A percentile compares a stretch with the other conserved stretches of the same genome.
These are phyloP conservation scores for Ensete glaucum DNA, from an alignment of 176 grass and related monocot genomes.

Conservation along the genomic window DNA sequence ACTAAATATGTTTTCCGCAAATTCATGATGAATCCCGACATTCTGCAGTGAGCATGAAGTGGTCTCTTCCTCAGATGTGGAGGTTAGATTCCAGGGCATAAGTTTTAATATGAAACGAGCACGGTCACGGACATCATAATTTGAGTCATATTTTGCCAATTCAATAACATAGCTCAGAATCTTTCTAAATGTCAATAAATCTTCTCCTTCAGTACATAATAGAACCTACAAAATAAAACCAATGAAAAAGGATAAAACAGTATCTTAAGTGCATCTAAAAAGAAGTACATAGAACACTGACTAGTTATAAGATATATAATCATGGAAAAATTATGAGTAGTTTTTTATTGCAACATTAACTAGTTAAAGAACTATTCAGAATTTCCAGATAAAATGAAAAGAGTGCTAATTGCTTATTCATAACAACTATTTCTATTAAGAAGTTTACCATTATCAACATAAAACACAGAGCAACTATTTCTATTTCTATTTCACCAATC, in stretches of 20 bases:
- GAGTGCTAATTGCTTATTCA: no score
- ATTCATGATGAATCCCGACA: slow-evolving; percentile 36
- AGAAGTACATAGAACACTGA: background rate
- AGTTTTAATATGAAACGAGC: slow-evolving; percentile 57
- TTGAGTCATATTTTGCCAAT: slow-evolving; percentile 61
- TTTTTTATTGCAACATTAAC: no score
- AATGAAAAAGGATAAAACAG: slow-evolving; percentile 25
- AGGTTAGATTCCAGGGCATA: slow-evolving; percentile 22
- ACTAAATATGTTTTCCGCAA: slow-evolving; percentile 51
- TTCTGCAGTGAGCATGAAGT: slow-evolving; percentile 23
- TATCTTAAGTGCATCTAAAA: background rate
- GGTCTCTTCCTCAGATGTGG: slow-evolving; percentile 1
- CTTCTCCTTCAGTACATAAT: slow-evolving; percentile 47
- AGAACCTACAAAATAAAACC: slow-evolving; percentile 56
- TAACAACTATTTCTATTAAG: no score
- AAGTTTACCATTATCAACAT: no score
- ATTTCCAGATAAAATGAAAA: no score
- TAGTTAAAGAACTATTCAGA: no score
- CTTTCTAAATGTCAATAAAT: slow-evolving; percentile 44
- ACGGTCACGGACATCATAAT: slow-evolving; percentile 85
- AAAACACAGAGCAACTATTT: no score
- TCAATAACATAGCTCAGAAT: slow-evolving; percentile 68
- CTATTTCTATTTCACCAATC: no score
- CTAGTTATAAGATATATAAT: no score
- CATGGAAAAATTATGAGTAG: no score